Evolutionary conservation across 2,329 filamentous ascomycete genomes (phyloP).

Genomic region (Aspergillus sp.): DNA sequence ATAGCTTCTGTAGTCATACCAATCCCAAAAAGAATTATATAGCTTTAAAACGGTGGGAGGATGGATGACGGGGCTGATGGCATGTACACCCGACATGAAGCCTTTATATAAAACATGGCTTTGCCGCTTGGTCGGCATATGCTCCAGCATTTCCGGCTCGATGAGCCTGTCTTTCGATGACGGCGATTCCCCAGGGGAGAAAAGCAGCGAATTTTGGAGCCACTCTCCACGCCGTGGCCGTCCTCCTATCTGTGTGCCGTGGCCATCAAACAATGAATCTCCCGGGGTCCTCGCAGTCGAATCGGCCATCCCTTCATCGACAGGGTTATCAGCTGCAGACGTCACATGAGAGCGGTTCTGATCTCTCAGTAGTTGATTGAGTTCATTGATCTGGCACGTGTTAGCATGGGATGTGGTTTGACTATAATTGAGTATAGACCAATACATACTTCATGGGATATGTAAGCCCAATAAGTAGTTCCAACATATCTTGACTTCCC

Average conservation of each 20-base stretch:
- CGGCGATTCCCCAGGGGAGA: constrained; percentile 31
- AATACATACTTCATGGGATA: constrained; percentile 33
- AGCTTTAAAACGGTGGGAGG: constrained; percentile 35
- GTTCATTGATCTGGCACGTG: constrained; percentile 33
- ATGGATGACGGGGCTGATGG: constrained; percentile 38
- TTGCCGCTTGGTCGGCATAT: constrained; percentile 37
- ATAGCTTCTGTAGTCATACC: constrained; percentile 34
- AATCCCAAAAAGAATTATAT: constrained; percentile 40
- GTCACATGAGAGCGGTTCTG: constrained; percentile 30
- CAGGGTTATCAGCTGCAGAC: constrained; percentile 12
- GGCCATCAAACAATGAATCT: constrained; percentile 13
- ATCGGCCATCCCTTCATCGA: constrained; percentile 16
- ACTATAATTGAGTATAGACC: background rate
- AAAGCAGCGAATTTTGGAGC: constrained; percentile 31
- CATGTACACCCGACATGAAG: constrained; percentile 41
- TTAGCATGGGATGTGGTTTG: constrained; percentile 5
- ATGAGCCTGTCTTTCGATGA: constrained; percentile 24
- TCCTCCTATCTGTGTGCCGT: constrained; percentile 1
- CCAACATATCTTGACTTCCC: constrained; percentile 39
- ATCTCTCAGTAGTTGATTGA: constrained; percentile 36
- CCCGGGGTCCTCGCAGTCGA: constrained; percentile 7
- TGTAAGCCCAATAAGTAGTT: constrained; percentile 40
- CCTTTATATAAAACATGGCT: constrained; percentile 41
- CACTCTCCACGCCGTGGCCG: constrained; percentile 17
- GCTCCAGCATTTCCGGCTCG: constrained; percentile 33